Conservation (phyloP, 2,329 filamentous ascomycete genomes). For the Neocatenulostroma microsporum region DNA sequence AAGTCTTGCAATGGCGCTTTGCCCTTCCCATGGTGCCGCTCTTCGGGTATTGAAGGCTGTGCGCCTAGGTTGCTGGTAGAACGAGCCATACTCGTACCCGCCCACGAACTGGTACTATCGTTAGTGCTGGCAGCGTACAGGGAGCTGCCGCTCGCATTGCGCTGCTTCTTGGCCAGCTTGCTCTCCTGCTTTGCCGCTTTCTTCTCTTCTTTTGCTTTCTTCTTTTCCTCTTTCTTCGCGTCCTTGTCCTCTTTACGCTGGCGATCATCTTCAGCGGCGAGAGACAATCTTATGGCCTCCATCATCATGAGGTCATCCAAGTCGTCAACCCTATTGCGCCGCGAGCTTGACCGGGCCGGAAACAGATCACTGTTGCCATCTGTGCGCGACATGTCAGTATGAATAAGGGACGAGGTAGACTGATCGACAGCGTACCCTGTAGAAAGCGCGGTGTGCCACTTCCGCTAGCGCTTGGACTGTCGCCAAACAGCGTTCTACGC, state of each 20-base stretch:
- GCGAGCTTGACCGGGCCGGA: constrained; percentile 42
- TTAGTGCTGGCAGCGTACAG: constrained; percentile 40
- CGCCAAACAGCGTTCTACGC: constrained; percentile 47
- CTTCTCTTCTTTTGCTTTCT: constrained; percentile 68
- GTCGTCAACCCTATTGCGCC: constrained; percentile 66
- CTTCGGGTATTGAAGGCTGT: constrained; percentile 29
- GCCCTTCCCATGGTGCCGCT: constrained; percentile 33
- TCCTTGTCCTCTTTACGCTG: constrained; percentile 78
- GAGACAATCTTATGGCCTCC: constrained; percentile 82
- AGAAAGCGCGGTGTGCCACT: constrained; percentile 35
- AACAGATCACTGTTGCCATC: constrained; percentile 28
- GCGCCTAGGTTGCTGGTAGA: constrained; percentile 48
- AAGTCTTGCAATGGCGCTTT: constrained; percentile 40
- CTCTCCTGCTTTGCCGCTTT: constrained; percentile 58
- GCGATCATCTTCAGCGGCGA: constrained; percentile 92
- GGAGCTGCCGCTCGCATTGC: constrained; percentile 47
- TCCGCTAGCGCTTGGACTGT: constrained; percentile 40
- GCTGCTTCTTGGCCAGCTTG: constrained; percentile 61
- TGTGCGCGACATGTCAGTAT: constrained; percentile 10
- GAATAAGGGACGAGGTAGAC: constrained; percentile 15
- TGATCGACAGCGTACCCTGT: constrained; percentile 26
- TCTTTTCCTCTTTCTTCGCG: constrained; percentile 73
- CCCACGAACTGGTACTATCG: constrained; percentile 28
- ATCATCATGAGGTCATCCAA: constrained; percentile 98
- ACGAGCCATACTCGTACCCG: constrained; percentile 25